phyloP scores from a whole-genome alignment of 1,284 basidiomycete genomes.

The Ceratobasidium sp. region DNA sequence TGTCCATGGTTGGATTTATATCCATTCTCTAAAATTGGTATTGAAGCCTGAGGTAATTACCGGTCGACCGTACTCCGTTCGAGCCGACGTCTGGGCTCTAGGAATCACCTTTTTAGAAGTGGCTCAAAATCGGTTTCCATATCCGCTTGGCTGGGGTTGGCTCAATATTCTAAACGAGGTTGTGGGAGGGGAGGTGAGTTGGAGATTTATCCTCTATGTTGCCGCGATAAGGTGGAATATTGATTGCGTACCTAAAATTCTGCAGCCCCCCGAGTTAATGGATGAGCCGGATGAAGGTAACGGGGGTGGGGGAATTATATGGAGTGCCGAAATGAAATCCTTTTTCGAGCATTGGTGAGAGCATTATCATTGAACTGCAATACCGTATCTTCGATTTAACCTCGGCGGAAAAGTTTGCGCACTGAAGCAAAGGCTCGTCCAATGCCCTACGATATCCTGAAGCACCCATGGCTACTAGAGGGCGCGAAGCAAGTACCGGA shows the following conservation, averaged over 20 bases:
- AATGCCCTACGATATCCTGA: constrained; percentile 86
- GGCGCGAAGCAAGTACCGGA: constrained; percentile 87
- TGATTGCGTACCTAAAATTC: too few relatives aligned
- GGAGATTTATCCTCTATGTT: neutral
- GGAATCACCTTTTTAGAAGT: constrained; percentile 95
- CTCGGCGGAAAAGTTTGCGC: constrained; percentile 63
- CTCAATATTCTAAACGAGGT: constrained; percentile 97
- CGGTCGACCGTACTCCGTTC: constrained; percentile 90
- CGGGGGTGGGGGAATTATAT: constrained; percentile 65
- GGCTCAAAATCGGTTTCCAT: constrained; percentile 95
- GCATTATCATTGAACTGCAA: constrained; percentile 2
- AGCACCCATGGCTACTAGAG: constrained; percentile 88
- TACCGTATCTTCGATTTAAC: constrained; percentile 53
- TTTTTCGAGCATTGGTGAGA: constrained; percentile 91
- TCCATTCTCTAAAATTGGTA: too few relatives aligned
- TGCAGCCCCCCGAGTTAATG: constrained; percentile 71
- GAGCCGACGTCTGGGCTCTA: constrained; percentile 98
- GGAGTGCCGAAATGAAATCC: constrained; percentile 91
- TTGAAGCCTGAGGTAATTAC: constrained; percentile 97
- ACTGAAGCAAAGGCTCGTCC: constrained; percentile 77
- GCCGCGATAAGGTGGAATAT: too few relatives aligned
- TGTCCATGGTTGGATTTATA: too few relatives aligned
- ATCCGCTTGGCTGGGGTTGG: constrained; percentile 90
- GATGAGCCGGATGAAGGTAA: constrained; percentile 76
- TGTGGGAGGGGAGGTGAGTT: constrained; percentile 78